These are phyloP conservation scores for Orobanche coerulescens DNA, from an alignment of 257 asterid genomes.

Conservation along the genomic window DNA sequence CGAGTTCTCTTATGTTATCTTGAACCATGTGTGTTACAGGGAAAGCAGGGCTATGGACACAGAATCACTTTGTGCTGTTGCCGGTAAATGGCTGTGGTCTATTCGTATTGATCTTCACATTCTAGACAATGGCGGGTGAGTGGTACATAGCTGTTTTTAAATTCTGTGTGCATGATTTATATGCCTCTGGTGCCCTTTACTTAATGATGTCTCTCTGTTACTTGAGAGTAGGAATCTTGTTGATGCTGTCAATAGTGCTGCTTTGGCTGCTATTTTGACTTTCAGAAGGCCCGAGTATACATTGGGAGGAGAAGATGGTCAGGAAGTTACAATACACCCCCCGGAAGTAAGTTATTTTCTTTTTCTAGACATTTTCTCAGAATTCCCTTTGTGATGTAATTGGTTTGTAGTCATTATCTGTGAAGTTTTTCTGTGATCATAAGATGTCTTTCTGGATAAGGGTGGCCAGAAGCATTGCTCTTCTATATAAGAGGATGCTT, in stretches of 20 bases:
- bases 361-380: not conserved
- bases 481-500: not conserved
- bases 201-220: constrained; percentile 13
- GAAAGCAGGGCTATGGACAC: constrained; percentile 97
- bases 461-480: constrained; percentile 2
- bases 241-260: constrained; percentile 95
- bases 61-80: constrained; percentile 86
- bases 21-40: constrained; percentile 43
- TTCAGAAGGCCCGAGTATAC: constrained; percentile 91
- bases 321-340: constrained; percentile 67
- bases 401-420: not conserved
- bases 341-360: constrained; percentile 62
- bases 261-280: constrained; percentile 85
- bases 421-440: constrained; percentile 3
- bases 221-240: constrained; percentile 65
- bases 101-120: constrained; percentile 85
- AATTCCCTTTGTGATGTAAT: not conserved
- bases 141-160: constrained; percentile 6
- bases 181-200: constrained; percentile 10
- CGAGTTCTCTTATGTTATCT: not conserved
- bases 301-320: constrained; percentile 78
- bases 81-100: constrained; percentile 96
- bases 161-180: constrained; percentile 5
- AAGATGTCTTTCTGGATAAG: not conserved
- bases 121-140: constrained; percentile 93